Evolutionary conservation across 2,329 filamentous ascomycete genomes (phyloP).

Genomic region (Calonectria hawksworthii): DNA sequence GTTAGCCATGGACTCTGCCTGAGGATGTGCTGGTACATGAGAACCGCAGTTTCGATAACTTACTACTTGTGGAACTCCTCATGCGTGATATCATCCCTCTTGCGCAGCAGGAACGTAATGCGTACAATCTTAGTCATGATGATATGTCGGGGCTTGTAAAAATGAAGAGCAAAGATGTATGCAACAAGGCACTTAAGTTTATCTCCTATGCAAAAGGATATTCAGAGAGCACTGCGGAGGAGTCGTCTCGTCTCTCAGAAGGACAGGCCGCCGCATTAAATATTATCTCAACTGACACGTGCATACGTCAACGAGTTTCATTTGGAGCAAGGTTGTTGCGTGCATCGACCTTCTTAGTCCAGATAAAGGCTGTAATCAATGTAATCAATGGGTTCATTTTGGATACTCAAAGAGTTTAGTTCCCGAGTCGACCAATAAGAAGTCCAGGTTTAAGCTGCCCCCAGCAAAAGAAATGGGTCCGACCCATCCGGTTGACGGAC

Average conservation of each 20-base stretch:
- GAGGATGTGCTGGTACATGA: background rate
- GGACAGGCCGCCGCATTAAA: too few species aligned
- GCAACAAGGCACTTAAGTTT: too few species aligned
- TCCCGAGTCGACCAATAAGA: background rate
- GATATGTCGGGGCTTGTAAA: background rate
- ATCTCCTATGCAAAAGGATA: too few species aligned
- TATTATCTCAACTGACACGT: too few species aligned
- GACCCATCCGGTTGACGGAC: background rate
- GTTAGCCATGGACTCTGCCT: background rate
- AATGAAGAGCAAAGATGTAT: too few species aligned
- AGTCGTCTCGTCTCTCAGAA: too few species aligned
- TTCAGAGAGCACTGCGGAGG: too few species aligned
- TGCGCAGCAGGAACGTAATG: background rate
- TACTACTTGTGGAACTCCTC: conserved; percentile 3
- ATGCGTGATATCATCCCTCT: background rate
- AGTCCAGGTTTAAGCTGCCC: background rate
- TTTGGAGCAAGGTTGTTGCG: too few species aligned
- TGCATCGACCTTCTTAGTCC: background rate
- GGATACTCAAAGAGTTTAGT: background rate
- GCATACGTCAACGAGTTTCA: too few species aligned
- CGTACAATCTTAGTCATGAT: background rate
- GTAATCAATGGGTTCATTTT: background rate
- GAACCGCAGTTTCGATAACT: background rate
- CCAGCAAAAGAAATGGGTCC: background rate
- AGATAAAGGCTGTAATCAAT: background rate